Evolutionary conservation across 2,329 filamentous ascomycete species (phyloP), one percentile per base, ranked within the genome.

Genomic region (Zymoseptoria ardabiliae): DNA sequence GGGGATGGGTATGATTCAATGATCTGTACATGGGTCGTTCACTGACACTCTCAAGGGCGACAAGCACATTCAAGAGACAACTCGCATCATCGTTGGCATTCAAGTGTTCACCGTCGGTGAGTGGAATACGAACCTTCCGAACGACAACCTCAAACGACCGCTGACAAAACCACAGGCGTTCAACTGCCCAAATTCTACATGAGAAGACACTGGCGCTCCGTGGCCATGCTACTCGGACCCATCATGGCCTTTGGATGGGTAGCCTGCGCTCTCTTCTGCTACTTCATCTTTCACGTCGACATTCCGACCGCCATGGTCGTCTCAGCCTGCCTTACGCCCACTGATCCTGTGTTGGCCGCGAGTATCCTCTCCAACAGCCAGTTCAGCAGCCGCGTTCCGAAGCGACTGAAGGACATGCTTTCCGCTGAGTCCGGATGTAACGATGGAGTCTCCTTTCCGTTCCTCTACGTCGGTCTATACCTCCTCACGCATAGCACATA

Each of bases 341-440:
- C 82, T 0, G 82, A 84, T 70, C 81, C 81, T 0, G 80, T 84
- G 0, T 72, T 84, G 11, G 79, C 81, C 1, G 79, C 81, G 3
- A 79, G 75, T 21, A 81, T 84, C 1, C 72, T 84, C 11, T 76
- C 76, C 2, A 80, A 82, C 63, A 79, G 77, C 28, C 78, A 76
- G 54, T 84, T 84, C 71, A 80, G 78, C 57, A 72, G 73, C 1
- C 68, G 82, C 13, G 77, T 84, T 0, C 82, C 81, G 0, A 77
- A 75, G 59, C 74, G 81, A 4, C 69, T 84, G 50, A 77, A 77
- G 50, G 74, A 82, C 65, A 69, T 84, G 53, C 72, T 84, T 9
- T 76, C 76, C 19, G 81, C 81, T 0, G 82, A 84, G 63, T 79
- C 77, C 50, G 82, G 80, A 1, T 82, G 79, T 65, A 84, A 84